phyloP scores from a whole-genome alignment of 305 asterid species.

The Plantago coronopus region DNA sequence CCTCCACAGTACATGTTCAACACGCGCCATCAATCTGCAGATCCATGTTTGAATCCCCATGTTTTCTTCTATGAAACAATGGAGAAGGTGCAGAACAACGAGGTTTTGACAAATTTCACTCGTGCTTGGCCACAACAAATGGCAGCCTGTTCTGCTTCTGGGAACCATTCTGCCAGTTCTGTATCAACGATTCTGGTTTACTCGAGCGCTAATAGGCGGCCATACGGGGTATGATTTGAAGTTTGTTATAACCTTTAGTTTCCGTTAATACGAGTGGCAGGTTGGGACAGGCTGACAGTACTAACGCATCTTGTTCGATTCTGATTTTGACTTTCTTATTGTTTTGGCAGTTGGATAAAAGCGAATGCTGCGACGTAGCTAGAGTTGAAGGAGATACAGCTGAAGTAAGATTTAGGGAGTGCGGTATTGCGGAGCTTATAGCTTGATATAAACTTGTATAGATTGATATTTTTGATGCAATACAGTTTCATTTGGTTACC shows the following conservation, averaged over 20 bases:
- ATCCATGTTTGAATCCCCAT: neutral
- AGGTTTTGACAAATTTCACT: constrained; percentile 24
- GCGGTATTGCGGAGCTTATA: constrained; percentile 25
- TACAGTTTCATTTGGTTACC: neutral
- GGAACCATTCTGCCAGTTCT: constrained; percentile 36
- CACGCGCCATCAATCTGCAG: neutral
- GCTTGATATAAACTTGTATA: constrained; percentile 19
- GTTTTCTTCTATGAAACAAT: constrained; percentile 29
- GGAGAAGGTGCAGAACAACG: neutral
- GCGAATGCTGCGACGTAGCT: constrained; percentile 37
- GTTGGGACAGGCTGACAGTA: neutral
- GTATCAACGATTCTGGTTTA: constrained; percentile 28
- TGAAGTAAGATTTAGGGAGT: constrained; percentile 25
- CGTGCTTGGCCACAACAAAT: constrained; percentile 32
- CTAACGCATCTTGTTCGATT: neutral
- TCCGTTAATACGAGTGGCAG: neutral
- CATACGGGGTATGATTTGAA: constrained; percentile 24
- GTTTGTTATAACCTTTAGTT: neutral
- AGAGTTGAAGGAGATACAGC: constrained; percentile 11
- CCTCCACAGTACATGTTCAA: constrained; percentile 20
- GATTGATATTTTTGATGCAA: neutral
- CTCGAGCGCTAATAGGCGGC: constrained; percentile 34
- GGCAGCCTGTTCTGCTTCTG: constrained; percentile 30
- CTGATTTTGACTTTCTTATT: neutral
- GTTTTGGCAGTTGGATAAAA: constrained; percentile 21